Base-by-base conservation (phyloP, 139 green algal species). In the Coccomyxa sp. region DNA sequence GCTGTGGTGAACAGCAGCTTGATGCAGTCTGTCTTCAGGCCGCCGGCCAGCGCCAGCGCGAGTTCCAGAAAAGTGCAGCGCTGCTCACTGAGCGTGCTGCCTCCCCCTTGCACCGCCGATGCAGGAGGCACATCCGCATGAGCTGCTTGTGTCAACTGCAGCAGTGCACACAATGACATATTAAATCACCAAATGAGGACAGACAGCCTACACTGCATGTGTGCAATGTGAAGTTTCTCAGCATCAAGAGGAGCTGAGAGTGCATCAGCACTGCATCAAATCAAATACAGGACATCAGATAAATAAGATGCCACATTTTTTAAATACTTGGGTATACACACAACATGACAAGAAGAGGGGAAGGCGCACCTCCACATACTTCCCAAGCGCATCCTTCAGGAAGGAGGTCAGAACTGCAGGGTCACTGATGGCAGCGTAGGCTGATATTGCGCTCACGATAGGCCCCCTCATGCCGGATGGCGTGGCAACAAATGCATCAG, bases 31-130 rank as follows among this genome's bases (percentile, higher is more conserved):
- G 88, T 88, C 15, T 94, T 85, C 71, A 98, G 86, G 23, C 95
- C 95, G 10, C 84, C 83, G 13, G 88, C 88, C 60, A 98, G 87
- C 25, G 83, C 85, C 59, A 97, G 85, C 14, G 93, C 89, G 38
- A 98, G 89, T 82, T 98, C 96, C 82, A 98, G 86, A 85, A 96
- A 99, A 0, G 94, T 92, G 81, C 87, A 93, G 15, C 91, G 88
- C 58, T 92, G 88, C 60, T 90, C 84, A 32, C 81, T 84, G 14
- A 89, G 88, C 27, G 85, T 89, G 59, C 86, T 80, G 51, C 95
- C 94, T 27, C 93, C 93, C 58, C 96, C 92, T 17, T 84, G 81
- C 25, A 95, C 88, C 17, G 85, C 81, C 67, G 92, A 89, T 13
- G 84, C 67, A 0, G 89, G 87, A 13, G 91, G 88, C 80, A 94